These are phyloP conservation scores for Pleurotus giganteus DNA, from an alignment of 768 basidiomycete genomes.

Conservation along the genomic window DNA sequence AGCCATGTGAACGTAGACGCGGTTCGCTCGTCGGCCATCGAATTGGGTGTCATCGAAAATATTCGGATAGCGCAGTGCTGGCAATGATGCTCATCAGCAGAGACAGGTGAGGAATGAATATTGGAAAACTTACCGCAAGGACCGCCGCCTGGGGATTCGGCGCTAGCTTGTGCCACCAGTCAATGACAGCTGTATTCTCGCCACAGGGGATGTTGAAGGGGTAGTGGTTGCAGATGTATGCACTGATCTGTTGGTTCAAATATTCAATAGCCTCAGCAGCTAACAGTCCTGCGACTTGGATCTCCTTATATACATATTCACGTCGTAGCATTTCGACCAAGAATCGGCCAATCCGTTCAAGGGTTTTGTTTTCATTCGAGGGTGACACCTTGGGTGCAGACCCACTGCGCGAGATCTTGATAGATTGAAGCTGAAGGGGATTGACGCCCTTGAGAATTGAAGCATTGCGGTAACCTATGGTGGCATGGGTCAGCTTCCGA, in stretches of 20 bases:
- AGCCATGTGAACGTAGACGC: constrained; percentile 31
- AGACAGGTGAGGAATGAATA: neutral
- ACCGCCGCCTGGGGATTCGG: constrained; percentile 23
- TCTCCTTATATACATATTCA: constrained; percentile 7
- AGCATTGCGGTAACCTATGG: constrained; percentile 11
- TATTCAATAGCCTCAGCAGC: constrained; percentile 11
- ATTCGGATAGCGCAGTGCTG: constrained; percentile 32
- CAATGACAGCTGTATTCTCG: constrained; percentile 3
- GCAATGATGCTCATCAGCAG: neutral
- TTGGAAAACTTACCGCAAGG: constrained; percentile 24
- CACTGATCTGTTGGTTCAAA: constrained; percentile 15
- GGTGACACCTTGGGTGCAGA: neutral
- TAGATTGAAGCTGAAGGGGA: neutral
- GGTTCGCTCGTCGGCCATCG: constrained; percentile 37
- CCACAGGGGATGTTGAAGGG: constrained; percentile 16
- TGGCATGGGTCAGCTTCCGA: neutral
- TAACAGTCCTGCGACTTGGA: constrained; percentile 12
- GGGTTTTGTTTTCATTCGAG: neutral
- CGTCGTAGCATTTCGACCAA: constrained; percentile 4
- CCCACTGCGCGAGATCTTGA: constrained; percentile 8
- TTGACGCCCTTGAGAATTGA: constrained; percentile 11
- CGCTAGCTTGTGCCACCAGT: constrained; percentile 16
- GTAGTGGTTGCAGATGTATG: constrained; percentile 11
- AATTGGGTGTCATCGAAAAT: constrained; percentile 29
- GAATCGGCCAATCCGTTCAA: constrained; percentile 5